Base-by-base conservation (phyloP, 2,329 filamentous ascomycete genomes). In the Fusarium vanettenii region DNA sequence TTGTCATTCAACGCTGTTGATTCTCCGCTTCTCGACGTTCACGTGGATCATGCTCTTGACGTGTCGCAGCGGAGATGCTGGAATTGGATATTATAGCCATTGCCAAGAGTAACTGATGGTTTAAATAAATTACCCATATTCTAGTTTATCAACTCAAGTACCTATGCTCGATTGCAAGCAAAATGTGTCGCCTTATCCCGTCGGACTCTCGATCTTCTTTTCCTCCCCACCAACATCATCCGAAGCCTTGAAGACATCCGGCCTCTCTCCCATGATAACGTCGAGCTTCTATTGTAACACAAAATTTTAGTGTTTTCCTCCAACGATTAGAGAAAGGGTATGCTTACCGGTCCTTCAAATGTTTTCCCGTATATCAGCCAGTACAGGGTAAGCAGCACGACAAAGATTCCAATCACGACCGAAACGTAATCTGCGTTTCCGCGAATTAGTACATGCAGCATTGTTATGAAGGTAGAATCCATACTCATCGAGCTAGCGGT, bases 391-490 rank as follows among this genome's bases (percentile, higher is more conserved):
- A 74, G 27, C 10, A 77, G 59, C 1, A 76, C 25, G 2, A 66
- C 52, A 6, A 83, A 84, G 2, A 84, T 83, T 14, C 81, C 80
- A 60, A 84, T 82, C 5, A 84, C 81, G 7, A 77, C 81, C 6
- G 79, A 80, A 2, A 84, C 82, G 45, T 84, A 84, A 60, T 84
- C 82, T 83, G 8, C 35, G 6, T 25, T 3, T 14, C 29, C 13
- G 2, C 4, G 0, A 16, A 25, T 75, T 16, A 72, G 59, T 2
- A 10, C 2, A 5, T n/a, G 1, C 6, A 0, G 9, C 0, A 31
- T 3, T n/a, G 1, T 6, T 7, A 35, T 16, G 16, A 7, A n/a
- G 4, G 11, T 18, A 2, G 18, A 5, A 0, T 31, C 22, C 55
- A 13, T 75, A 74, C 72, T 77, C 73, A 77, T 77, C 4, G 72